Evolutionary conservation across 192 early-diverging fungal species (phyloP), one percentile per base, ranked within the genome.

Genomic region (Paraglomus occultum): DNA sequence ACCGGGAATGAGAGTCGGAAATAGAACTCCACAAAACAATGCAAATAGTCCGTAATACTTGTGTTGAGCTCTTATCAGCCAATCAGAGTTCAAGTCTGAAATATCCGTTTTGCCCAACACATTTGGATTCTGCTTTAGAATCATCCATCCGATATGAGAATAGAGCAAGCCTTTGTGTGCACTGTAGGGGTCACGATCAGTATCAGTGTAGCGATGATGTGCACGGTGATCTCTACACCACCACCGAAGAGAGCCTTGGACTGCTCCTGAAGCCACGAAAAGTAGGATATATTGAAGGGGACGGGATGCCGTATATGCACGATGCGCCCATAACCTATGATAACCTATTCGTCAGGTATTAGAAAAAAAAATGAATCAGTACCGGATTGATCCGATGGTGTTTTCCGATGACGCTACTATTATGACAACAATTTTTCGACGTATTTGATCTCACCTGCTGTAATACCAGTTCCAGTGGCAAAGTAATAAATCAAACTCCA

Each of bases 141-240:
- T 74, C 91, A 94, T 93, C 92, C 92, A 94, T 61, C 90, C 89
- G 44, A 94, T 76, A 71, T 94, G 92, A 9, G 87, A 90, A 77
- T 90, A 92, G 75, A 92, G 84, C 67, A 93, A 80, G 45, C 92
- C 92, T 66, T 88, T 79, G 45, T 89, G 82, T 20, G 92, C 92
- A 58, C 84, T 79, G 79, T 94, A 94, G 17, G 92, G 92, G 67
- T 92, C 93, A 79, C 83, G 83, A 55, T 88, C 82, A 12, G 91
- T 91, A 74, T 94, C 92, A 23, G 92, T 94, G 76, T 88, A 94
- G 53, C 92, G 82, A 81, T 94, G 93, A 74, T 94, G 93, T 65
- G 90, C 89, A 63, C 93, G 89, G 75, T 94, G 93, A 44, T 89
- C 88, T 39, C 93, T 83, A 17, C 81, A 84, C 93, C 93, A 94